Evolutionary conservation across 2,329 filamentous ascomycete genomes (phyloP), one percentile per base, ranked within the genome.

Genomic region (Cryphonectria naterciae): DNA sequence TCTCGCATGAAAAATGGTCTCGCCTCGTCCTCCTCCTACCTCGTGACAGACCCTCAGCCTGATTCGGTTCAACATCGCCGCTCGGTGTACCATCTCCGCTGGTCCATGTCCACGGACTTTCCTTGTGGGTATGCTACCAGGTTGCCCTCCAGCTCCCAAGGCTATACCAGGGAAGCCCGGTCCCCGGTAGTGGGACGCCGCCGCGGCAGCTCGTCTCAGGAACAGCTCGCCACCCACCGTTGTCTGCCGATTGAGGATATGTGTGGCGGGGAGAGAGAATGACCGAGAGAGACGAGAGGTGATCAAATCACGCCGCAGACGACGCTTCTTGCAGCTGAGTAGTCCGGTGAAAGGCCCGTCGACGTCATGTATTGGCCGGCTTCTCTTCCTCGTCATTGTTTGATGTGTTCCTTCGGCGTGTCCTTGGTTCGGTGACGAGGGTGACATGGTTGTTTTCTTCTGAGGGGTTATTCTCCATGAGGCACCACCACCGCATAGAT

Each of bases 211-310:
- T 70, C 86, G 80, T 75, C 85, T 85, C 41, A 85, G 75, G 67
- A 88, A 85, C 4, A 84, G 80, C 75, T 82, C 85, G 73, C 86
- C 83, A 5, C 84, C 83, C 1, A 78, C 74, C 1, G 82, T 79
- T 17, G 82, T 84, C 69, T 88, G 89, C 37, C 89, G 86, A 78
- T 90, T 88, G 67, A 91, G 84, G 70, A 93, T 92, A 75, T 93
- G 90, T 60, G 90, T 89, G 3, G 91, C 89, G 0, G 91, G 91
- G 39, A 87, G 83, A 0, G 91, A 92, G 79, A 89, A 93, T 1
- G 91, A 91, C 64, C 85, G 86, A 13, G 91, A 93, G 0, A 93
- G 87, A 10, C 90, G 86, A 28, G 90, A 93, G 1, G 92, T 93
- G 76, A 93, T 88, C 60, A 93, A 84, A 28, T 86, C 80, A 2